These are phyloP conservation scores for Colletotrichum sp. DNA, from an alignment of 2,329 filamentous ascomycete species.

Conservation along the genomic window DNA sequence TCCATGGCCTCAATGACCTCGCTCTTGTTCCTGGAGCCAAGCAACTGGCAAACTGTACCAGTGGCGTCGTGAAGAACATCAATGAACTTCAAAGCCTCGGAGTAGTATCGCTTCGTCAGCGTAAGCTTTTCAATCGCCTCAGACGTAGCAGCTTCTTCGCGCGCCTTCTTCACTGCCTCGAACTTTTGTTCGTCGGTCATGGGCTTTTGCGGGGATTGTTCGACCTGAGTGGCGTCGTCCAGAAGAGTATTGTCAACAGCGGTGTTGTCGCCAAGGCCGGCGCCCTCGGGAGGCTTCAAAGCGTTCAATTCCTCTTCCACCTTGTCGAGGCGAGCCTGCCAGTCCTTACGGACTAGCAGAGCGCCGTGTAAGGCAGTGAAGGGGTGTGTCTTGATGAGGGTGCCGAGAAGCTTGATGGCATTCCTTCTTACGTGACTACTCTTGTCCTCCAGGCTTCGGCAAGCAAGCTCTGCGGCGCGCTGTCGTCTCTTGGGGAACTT, in stretches of 20 bases:
- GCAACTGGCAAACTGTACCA: conserved; percentile 79
- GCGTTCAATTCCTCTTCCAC: conserved; percentile 84
- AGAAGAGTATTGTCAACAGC: conserved; percentile 80
- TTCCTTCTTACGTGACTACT: conserved; percentile 97
- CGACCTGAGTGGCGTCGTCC: conserved; percentile 86
- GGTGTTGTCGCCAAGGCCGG: conserved; percentile 73
- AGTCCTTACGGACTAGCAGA: conserved; percentile 83
- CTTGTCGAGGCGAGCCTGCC: conserved; percentile 80
- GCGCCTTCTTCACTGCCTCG: conserved; percentile 76
- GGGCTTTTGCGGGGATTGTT: conserved; percentile 60
- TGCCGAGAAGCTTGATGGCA: conserved; percentile 88
- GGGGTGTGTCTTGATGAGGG: conserved; percentile 90
- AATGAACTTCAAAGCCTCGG: conserved; percentile 93
- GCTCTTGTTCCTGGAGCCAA: conserved; percentile 96
- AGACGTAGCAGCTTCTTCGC: conserved; percentile 86
- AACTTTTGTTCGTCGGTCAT: conserved; percentile 83
- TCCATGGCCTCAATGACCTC: conserved; percentile 99
- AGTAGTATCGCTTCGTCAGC: conserved; percentile 87
- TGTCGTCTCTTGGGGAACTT: conserved; percentile 95
- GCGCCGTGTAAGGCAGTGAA: conserved; percentile 92
- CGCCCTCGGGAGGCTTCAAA: conserved; percentile 77
- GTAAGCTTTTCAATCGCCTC: conserved; percentile 89
- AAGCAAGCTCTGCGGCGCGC: conserved; percentile 83
- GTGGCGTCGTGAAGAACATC: conserved; percentile 87
- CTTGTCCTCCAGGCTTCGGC: conserved; percentile 92